Evolutionary conservation across 2,329 filamentous ascomycete species (phyloP), one percentile per base, ranked within the genome.

Genomic region (Rhinocladiella similis): DNA sequence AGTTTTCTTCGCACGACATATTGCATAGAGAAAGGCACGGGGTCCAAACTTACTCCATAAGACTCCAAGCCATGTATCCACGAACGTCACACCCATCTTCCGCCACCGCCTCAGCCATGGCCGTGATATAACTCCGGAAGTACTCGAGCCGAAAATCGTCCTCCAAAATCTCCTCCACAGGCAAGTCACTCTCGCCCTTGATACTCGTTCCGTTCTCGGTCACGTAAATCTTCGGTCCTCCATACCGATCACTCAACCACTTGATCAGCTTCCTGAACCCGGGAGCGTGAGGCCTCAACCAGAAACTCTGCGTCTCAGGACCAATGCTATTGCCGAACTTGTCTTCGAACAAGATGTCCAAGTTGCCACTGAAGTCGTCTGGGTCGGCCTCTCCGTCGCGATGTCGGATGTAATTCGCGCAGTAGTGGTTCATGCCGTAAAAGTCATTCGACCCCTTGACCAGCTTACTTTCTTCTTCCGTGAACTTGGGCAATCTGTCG

Each of bases 351-450:
- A 87, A 79, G 1, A 85, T 80, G 66, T 94, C 88, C 35, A 95
- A 75, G 72, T 95, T 88, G 51, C 91, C 91, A 12, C 84, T 76
- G 72, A 84, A 85, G 75, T 96, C 90, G 49, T 88, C 80, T 3
- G 77, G 76, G 1, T 82, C 79, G 5, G 80, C 81, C 6, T 82
- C 80, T 3, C 50, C 51, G 12, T 57, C 52, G 68, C 84, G 83
- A 75, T 92, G 86, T 71, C 85, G 86, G 75, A 95, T 86, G 75
- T 89, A 95, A 79, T 94, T 90, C 68, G 90, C 88, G 49, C 89
- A 92, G 79, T 96, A 96, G 79, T 91, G 88, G 79, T 96, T 95
- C 89, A 93, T 93, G 72, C 90, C 91, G 73, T 95, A 95, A 75
- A 95, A 95, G 77, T 95, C 91, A 72, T 94, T 94, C 69, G 87